A percentile compares a stretch with the other conserved stretches of the same genome.
Evolutionary conservation across 2,329 filamentous ascomycete genomes (phyloP).

Genomic region (Fusarium coicis): DNA sequence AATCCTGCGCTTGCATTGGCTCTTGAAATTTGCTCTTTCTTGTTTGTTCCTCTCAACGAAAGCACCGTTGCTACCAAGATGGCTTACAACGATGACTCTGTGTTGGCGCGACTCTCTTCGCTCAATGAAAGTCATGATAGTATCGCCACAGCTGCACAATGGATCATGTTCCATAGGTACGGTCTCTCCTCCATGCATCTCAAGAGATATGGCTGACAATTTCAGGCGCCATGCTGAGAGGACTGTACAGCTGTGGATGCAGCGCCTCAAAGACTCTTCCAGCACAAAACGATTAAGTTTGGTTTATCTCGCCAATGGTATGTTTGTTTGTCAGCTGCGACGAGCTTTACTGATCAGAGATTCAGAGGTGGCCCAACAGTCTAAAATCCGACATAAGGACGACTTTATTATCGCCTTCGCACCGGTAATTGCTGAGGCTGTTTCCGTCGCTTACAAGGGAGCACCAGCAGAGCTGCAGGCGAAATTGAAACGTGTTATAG

Average conservation of each 20-base stretch:
- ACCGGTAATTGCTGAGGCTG: constrained; percentile 91
- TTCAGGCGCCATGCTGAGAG: constrained; percentile 88
- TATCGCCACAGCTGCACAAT: constrained; percentile 95
- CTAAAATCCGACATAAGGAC: constrained; percentile 89
- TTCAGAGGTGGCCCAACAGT: constrained; percentile 93
- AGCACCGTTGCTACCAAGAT: constrained; percentile 58
- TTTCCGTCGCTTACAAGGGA: constrained; percentile 88
- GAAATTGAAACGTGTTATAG: constrained; percentile 88
- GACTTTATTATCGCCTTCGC: constrained; percentile 94
- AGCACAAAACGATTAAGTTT: constrained; percentile 88
- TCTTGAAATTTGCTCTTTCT: neutral
- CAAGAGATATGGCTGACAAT: neutral
- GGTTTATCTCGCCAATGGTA: constrained; percentile 95
- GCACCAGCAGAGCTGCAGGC: constrained; percentile 85
- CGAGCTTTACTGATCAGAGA: neutral
- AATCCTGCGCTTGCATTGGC: neutral
- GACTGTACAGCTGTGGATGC: constrained; percentile 91
- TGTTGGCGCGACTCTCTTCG: constrained; percentile 92
- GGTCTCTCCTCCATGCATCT: neutral
- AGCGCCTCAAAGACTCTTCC: constrained; percentile 86
- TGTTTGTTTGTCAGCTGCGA: constrained; percentile 39
- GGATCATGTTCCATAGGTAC: constrained; percentile 99
- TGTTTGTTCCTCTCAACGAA: neutral
- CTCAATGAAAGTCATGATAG: constrained; percentile 98
- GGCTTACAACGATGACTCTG: constrained; percentile 96